phyloP scores from a whole-genome alignment of 495 filamentous ascomycete genomes.

The Xylaria longipes region DNA sequence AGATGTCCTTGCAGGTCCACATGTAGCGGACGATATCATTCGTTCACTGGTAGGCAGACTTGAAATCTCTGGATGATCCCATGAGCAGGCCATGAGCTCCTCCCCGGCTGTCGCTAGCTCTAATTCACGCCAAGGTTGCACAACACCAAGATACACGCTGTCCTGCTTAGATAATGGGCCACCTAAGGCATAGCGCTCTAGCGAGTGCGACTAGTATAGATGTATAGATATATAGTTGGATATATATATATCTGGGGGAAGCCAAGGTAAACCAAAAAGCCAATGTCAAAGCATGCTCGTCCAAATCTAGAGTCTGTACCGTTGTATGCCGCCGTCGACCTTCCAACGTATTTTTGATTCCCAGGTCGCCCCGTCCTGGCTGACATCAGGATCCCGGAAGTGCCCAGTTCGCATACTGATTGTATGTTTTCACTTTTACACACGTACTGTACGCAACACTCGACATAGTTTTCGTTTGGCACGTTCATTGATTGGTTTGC shows the following conservation, averaged over 20 bases:
- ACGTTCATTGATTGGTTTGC: slow-evolving; percentile 21
- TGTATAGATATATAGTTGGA: slow-evolving; percentile 10
- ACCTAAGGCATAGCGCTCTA: slow-evolving; percentile 1
- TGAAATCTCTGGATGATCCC: slow-evolving; percentile 28
- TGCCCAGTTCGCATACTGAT: slow-evolving; percentile 18
- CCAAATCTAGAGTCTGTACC: not conserved
- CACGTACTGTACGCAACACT: slow-evolving; percentile 15
- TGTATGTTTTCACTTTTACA: not conserved
- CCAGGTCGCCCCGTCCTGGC: slow-evolving; percentile 21
- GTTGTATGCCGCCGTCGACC: not conserved
- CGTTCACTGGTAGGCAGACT: slow-evolving; percentile 8
- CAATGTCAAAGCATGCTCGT: not conserved
- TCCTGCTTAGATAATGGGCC: slow-evolving; percentile 26
- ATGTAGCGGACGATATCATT: slow-evolving; percentile 2
- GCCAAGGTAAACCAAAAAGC: not conserved
- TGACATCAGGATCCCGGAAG: slow-evolving; percentile 17
- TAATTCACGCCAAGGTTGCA: slow-evolving; percentile 19
- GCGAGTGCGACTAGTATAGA: not conserved
- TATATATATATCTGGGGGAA: slow-evolving; percentile 5
- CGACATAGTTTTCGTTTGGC: slow-evolving; percentile 1
- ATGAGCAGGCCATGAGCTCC: slow-evolving; percentile 27
- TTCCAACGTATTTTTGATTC: not conserved
- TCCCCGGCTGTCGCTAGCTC: slow-evolving; percentile 6
- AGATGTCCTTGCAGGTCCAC: slow-evolving; percentile 13
- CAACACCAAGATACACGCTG: slow-evolving; percentile 19